These are phyloP conservation scores for Beauveria caledonica DNA, from an alignment of 2,329 filamentous ascomycete genomes.

Conservation along the genomic window DNA sequence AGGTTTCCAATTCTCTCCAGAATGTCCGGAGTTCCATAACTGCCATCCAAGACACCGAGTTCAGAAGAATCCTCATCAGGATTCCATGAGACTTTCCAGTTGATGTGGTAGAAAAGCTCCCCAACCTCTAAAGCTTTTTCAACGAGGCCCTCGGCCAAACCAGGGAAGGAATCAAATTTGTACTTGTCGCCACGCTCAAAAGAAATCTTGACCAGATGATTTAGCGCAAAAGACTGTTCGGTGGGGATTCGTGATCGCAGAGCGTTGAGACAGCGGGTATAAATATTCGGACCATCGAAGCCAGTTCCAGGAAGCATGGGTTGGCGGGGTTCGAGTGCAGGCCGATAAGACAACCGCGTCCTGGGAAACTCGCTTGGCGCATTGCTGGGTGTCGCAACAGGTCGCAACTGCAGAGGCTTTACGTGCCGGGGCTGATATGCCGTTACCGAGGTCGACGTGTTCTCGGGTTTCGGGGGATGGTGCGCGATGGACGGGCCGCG, in stretches of 20 bases:
- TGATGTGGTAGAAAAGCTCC: conserved; percentile 69
- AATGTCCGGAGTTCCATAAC: conserved; percentile 42
- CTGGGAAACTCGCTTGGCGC: conserved; percentile 56
- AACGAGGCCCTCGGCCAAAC: conserved; percentile 79
- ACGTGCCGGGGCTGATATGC: conserved; percentile 60
- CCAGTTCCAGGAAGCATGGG: conserved; percentile 53
- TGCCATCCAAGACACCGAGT: conserved; percentile 34
- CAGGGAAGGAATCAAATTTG: conserved; percentile 84
- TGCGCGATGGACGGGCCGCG: conserved; percentile 39
- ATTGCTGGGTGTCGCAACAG: conserved; percentile 67
- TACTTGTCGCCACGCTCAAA: conserved; percentile 93
- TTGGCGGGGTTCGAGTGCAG: conserved; percentile 27
- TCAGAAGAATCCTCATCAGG: conserved; percentile 44
- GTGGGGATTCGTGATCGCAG: conserved; percentile 69
- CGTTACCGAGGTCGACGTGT: conserved; percentile 52
- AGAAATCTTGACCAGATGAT: conserved; percentile 91
- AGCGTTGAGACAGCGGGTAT: conserved; percentile 77
- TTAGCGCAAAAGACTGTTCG: conserved; percentile 87
- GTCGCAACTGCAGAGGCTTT: conserved; percentile 59
- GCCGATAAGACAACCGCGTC: conserved; percentile 34
- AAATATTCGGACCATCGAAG: conserved; percentile 79
- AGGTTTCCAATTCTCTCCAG: conserved; percentile 63
- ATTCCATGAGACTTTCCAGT: conserved; percentile 70
- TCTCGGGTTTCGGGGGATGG: conserved; percentile 47
- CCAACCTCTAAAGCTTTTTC: conserved; percentile 76